phyloP scores from a whole-genome alignment of 1,284 basidiomycete species.

The Pterulicium gracile region DNA sequence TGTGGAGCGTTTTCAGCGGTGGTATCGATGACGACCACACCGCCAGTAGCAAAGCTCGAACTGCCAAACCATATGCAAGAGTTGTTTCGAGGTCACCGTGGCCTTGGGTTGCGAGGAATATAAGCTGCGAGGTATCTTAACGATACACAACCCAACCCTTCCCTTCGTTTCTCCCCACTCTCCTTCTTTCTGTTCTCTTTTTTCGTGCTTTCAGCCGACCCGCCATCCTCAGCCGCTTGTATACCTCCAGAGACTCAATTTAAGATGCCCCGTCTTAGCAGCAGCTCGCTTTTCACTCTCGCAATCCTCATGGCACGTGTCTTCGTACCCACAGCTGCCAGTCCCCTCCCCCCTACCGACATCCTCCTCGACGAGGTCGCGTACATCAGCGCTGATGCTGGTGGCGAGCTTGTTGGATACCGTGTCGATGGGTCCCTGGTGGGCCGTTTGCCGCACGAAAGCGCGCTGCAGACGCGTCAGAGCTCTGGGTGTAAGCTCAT shows the following conservation, averaged over 20 bases:
- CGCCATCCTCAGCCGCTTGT: too few relatives aligned
- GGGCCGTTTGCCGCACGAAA: background rate
- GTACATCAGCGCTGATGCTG: background rate
- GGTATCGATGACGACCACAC: too few relatives aligned
- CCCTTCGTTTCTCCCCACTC: too few relatives aligned
- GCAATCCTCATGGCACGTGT: background rate
- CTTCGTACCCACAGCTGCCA: background rate
- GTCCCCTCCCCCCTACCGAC: background rate
- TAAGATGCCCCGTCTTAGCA: background rate
- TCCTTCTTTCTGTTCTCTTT: too few relatives aligned
- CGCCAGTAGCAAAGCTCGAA: too few relatives aligned
- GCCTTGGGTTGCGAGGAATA: too few relatives aligned
- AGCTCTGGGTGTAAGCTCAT: background rate
- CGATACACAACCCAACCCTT: too few relatives aligned
- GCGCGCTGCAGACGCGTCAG: background rate
- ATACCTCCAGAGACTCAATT: background rate
- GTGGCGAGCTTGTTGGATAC: conserved; percentile 4
- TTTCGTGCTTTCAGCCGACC: too few relatives aligned
- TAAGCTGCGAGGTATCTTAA: too few relatives aligned
- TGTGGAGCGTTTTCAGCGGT: too few relatives aligned
- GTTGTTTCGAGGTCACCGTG: too few relatives aligned
- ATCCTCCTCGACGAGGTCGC: background rate
- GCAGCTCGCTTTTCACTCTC: background rate
- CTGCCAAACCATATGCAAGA: too few relatives aligned
- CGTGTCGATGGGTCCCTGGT: background rate